Percentiles rank a stretch among this genome's conserved stretches.
phyloP scores from a whole-genome alignment of 1,284 basidiomycete species.

The Leccinum proliferum region DNA sequence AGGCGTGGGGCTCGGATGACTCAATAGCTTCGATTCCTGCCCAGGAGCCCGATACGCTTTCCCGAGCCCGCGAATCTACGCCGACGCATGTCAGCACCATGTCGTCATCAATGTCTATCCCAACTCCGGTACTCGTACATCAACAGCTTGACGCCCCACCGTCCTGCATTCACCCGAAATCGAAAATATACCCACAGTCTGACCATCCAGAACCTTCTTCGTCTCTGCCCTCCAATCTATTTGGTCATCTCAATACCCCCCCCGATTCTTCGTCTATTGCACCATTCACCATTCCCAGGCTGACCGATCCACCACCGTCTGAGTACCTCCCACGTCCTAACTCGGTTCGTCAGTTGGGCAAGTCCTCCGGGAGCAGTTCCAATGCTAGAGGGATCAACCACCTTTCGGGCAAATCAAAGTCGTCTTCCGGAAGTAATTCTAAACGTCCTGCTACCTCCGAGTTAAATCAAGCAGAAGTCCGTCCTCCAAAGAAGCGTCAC shows the following conservation, averaged over 20 bases:
- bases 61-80: not conserved
- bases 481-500: not conserved
- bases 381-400: not conserved
- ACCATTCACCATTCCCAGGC: not conserved
- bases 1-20: too few species aligned
- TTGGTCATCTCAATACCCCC: not conserved
- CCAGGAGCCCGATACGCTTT: too few species aligned
- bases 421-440: not conserved
- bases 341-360: not conserved
- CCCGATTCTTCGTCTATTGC: not conserved
- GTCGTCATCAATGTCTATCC: not conserved
- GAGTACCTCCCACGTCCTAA: not conserved
- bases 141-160: not conserved
- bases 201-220: not conserved
- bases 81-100: not conserved
- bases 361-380: not conserved
- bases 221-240: not conserved
- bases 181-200: not conserved
- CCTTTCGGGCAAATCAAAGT: too few species aligned
- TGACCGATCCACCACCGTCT: not conserved
- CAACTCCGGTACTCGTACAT: not conserved
- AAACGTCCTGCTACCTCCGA: not conserved
- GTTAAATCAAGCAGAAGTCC: not conserved
- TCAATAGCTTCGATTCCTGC: not conserved
- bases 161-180: not conserved